Base-by-base conservation (phyloP, 495 filamentous ascomycete genomes). In the Polyplosphaeria fusca region DNA sequence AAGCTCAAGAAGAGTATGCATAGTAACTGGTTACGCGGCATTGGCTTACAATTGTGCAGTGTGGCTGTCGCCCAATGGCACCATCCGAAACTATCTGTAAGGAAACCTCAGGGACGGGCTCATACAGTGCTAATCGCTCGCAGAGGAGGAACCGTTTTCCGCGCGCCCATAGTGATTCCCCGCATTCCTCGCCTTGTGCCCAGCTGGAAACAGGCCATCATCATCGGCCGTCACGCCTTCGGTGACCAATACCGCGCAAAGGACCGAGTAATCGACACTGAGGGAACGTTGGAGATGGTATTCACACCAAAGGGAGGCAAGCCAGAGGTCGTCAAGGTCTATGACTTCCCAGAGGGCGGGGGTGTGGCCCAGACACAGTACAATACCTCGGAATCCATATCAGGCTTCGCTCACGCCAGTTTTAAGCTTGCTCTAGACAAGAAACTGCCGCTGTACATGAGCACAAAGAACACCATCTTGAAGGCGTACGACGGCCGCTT, bases 391-490 rank as follows among this genome's bases (percentile, higher is more conserved):
- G 93, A 96, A 60, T 92, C 87, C 61, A 98, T 98, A 70, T 71
- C 75, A 22, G 93, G 93, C 43, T 98, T 98, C 68, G 93, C 93
- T 50, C 93, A 96, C 67, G 87, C 93, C 47, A 87, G 82, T 63
- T 97, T 98, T 84, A 94, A 96, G 82, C 80, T 95, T 58, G 93
- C 93, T 18, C 74, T 98, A 26, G 77, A 81, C 71, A 94, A 95
- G 82, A 76, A 75, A 54, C 74, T 96, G 39, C 93, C 93, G 16
- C 76, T 98, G 64, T 98, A 97, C 76, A 90, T 97, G 91, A 93
- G 87, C 81, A 98, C 93, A 71, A 98, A 98, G 85, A 96, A 97
- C 77, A 98, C 93, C 57, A 98, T 98, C 67, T 75, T 98, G 63
- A 98, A 98, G 85, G 89, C 88, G 71, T 98, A 98, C 75, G 93